Conservation (phyloP, 148 eudicot species). For the Oxyria digyna region DNA sequence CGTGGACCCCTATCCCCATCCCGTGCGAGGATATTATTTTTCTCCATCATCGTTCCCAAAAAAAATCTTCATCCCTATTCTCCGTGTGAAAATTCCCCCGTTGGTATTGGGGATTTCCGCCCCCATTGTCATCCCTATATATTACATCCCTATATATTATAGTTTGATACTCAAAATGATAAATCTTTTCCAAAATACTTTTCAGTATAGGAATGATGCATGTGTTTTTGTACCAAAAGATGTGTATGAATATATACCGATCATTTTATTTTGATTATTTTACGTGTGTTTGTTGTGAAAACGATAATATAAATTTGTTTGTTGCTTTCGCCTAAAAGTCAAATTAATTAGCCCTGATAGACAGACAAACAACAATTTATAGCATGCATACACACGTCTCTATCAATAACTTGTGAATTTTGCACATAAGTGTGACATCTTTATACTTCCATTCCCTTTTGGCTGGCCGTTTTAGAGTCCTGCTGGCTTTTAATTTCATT, state of each 20-base stretch:
- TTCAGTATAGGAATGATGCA: not conserved
- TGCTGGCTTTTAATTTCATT: not conserved
- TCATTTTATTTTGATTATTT: not conserved
- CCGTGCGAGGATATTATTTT: too few species aligned
- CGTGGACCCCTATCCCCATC: too few species aligned
- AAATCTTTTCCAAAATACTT: not conserved
- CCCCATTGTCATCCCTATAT: too few species aligned
- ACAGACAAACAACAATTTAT: not conserved
- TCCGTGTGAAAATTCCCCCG: too few species aligned
- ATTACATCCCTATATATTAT: too few species aligned
- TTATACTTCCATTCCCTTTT: not conserved
- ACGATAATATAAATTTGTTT: not conserved
- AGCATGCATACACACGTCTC: not conserved
- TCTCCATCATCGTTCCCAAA: too few species aligned
- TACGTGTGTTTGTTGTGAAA: not conserved
- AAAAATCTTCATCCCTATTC: too few species aligned
- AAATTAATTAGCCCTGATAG: not conserved
- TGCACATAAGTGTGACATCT: not conserved
- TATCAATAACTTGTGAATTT: conserved; percentile 1
- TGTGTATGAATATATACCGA: not conserved
- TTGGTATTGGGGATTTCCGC: too few species aligned
- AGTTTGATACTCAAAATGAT: too few species aligned
- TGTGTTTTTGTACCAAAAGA: conserved; percentile 1
- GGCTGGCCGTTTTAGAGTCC: not conserved
- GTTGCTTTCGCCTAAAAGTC: conserved; percentile 2